These are phyloP conservation scores for Umbelopsis ramanniana DNA, from an alignment of 192 early-diverging fungal species.

Conservation along the genomic window DNA sequence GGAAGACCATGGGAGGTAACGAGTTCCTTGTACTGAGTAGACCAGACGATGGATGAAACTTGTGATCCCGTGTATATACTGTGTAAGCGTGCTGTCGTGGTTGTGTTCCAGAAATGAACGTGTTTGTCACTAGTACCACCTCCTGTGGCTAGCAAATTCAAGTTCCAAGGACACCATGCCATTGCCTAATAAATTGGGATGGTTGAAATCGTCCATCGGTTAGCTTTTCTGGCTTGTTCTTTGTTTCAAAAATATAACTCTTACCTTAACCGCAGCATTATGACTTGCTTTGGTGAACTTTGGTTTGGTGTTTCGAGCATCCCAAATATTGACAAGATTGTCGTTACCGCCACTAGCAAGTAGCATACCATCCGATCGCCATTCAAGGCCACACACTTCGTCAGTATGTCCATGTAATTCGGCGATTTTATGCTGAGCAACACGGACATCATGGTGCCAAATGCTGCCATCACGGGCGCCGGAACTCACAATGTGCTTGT, in stretches of 20 bases:
- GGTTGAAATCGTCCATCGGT: conserved; percentile 39
- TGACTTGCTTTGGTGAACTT: conserved; percentile 76
- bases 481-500: conserved; percentile 77
- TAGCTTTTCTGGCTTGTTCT: conserved; percentile 26
- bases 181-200: conserved; percentile 63
- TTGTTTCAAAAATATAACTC: too few species aligned
- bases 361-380: conserved; percentile 77
- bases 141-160: conserved; percentile 82
- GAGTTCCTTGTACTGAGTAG: conserved; percentile 81
- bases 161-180: conserved; percentile 95
- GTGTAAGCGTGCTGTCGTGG: conserved; percentile 61
- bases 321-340: conserved; percentile 90
- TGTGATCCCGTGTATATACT: conserved; percentile 85
- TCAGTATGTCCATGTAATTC: conserved; percentile 73
- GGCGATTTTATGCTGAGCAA: conserved; percentile 78
- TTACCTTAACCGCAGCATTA: conserved; percentile 89
- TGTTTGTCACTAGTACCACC: conserved; percentile 90
- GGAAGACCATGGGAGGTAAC: conserved; percentile 93
- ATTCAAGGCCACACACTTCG: conserved; percentile 89
- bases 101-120: conserved; percentile 93
- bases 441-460: conserved; percentile 94
- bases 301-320: conserved; percentile 68
- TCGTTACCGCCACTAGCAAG: conserved; percentile 97
- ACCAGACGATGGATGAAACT: conserved; percentile 94
- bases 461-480: conserved; percentile 91